Percentiles rank a stretch among this genome's conserved stretches.
These are phyloP conservation scores for Penicillium sp. DNA, from an alignment of 2,329 filamentous ascomycete species.

Conservation along the genomic window DNA sequence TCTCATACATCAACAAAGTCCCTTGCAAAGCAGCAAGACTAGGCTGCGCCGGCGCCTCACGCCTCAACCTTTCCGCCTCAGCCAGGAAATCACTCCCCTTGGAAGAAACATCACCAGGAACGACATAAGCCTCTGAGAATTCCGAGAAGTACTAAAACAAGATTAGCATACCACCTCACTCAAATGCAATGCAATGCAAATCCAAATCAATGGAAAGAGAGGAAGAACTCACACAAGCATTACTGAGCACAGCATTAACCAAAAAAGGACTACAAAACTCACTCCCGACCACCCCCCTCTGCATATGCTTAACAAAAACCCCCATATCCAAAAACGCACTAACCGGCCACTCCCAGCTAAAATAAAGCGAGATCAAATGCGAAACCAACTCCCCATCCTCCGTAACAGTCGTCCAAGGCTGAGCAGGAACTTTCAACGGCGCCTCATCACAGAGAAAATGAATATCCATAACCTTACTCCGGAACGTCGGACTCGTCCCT, in stretches of 20 bases:
- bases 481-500: slow-evolving; percentile 31
- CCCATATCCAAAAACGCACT: slow-evolving; percentile 76
- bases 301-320: slow-evolving; percentile 60
- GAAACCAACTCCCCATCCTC: slow-evolving; percentile 68
- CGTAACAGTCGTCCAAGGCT: slow-evolving; percentile 76
- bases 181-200: neutral
- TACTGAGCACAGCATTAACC: slow-evolving; percentile 84
- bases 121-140: slow-evolving; percentile 38
- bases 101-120: slow-evolving; percentile 36
- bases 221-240: slow-evolving; percentile 36
- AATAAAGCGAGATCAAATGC: slow-evolving; percentile 87
- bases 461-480: slow-evolving; percentile 42
- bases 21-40: slow-evolving; percentile 35
- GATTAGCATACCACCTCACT: neutral
- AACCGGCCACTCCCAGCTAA: slow-evolving; percentile 88
- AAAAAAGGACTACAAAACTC: slow-evolving; percentile 79
- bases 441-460: slow-evolving; percentile 39
- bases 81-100: slow-evolving; percentile 37
- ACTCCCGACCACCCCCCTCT: slow-evolving; percentile 44
- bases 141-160: slow-evolving; percentile 36
- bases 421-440: slow-evolving; percentile 34
- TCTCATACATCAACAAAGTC: slow-evolving; percentile 37
- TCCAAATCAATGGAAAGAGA: no score
- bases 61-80: slow-evolving; percentile 35
- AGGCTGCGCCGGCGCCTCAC: slow-evolving; percentile 21